Conservation (phyloP, 2,329 filamentous ascomycete genomes). For the Didymella exigua region DNA sequence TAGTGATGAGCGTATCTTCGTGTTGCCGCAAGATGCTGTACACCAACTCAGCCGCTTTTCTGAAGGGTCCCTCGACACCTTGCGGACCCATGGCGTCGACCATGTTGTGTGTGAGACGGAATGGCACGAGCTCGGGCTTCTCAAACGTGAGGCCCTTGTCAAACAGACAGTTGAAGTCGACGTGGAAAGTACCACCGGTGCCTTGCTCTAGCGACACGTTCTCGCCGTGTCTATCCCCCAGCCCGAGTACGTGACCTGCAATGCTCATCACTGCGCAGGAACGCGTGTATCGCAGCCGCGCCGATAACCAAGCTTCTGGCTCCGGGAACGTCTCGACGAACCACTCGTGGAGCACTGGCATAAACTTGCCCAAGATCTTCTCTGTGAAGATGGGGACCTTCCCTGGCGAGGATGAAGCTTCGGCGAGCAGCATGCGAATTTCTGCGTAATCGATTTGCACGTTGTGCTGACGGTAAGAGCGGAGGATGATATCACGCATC, state of each 20-base stretch:
- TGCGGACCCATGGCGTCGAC: conserved; percentile 95
- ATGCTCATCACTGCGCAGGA: conserved; percentile 99
- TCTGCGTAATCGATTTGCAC: conserved; percentile 69
- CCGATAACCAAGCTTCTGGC: conserved; percentile 88
- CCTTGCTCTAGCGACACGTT: conserved; percentile 95
- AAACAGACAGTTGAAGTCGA: conserved; percentile 99
- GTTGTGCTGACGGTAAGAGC: conserved; percentile 75
- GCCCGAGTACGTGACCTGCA: conserved; percentile 88
- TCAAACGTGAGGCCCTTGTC: conserved; percentile 96
- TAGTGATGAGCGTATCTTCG: conserved; percentile 95
- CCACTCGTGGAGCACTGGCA: conserved; percentile 87
- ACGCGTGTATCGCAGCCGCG: conserved; percentile 85
- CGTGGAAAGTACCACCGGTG: conserved; percentile 92
- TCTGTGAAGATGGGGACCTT: conserved; percentile 76
- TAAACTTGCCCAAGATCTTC: conserved; percentile 71
- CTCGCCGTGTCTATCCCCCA: conserved; percentile 95
- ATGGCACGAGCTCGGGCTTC: conserved; percentile 92
- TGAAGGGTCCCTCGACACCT: conserved; percentile 89
- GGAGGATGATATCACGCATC: conserved; percentile 85
- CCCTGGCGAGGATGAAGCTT: conserved; percentile 66
- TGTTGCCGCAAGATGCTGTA: conserved; percentile 83
- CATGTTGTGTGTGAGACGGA: conserved; percentile 98
- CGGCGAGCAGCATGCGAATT: conserved; percentile 66
- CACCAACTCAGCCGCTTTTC: conserved; percentile 87
- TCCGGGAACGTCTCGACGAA: conserved; percentile 95